These are phyloP conservation scores for Xylariaceae sp. DNA, from an alignment of 2,329 filamentous ascomycete genomes.

Conservation along the genomic window DNA sequence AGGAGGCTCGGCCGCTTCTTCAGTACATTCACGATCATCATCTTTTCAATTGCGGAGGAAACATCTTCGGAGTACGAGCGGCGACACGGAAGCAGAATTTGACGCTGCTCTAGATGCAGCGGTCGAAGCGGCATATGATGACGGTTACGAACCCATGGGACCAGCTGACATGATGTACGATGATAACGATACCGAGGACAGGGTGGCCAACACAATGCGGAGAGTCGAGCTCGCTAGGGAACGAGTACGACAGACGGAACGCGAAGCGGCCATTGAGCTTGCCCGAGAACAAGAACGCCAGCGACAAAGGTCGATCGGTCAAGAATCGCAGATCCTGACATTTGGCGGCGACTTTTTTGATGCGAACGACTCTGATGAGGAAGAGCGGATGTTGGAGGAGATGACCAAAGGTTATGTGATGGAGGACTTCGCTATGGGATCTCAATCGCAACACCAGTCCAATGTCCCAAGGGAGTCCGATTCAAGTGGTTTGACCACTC, in stretches of 20 bases:
- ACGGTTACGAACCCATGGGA: conserved; percentile 74
- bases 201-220: conserved; percentile 52
- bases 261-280: conserved; percentile 59
- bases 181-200: conserved; percentile 37
- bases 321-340: conserved; percentile 39
- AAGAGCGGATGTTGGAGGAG: conserved; percentile 78
- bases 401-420: conserved; percentile 80
- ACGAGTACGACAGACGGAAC: conserved; percentile 67
- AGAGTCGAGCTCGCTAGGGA: conserved; percentile 75
- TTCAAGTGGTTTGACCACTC: conserved; percentile 72
- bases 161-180: conserved; percentile 37
- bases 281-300: conserved; percentile 57
- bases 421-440: conserved; percentile 75
- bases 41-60: conserved; percentile 65
- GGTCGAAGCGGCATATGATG: conserved; percentile 93
- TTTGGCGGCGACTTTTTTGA: conserved; percentile 56
- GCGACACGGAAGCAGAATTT: conserved; percentile 81
- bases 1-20: conserved; percentile 72
- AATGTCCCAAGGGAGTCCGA: conserved; percentile 73
- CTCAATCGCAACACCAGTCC: conserved; percentile 55
- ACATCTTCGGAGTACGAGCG: conserved; percentile 64
- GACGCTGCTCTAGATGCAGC: conserved; percentile 92
- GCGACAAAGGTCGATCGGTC: conserved; percentile 32
- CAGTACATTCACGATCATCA: conserved; percentile 74
- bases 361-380: conserved; percentile 63